phyloP scores from a whole-genome alignment of 2,329 filamentous ascomycete species.

The Orbilia javanica region DNA sequence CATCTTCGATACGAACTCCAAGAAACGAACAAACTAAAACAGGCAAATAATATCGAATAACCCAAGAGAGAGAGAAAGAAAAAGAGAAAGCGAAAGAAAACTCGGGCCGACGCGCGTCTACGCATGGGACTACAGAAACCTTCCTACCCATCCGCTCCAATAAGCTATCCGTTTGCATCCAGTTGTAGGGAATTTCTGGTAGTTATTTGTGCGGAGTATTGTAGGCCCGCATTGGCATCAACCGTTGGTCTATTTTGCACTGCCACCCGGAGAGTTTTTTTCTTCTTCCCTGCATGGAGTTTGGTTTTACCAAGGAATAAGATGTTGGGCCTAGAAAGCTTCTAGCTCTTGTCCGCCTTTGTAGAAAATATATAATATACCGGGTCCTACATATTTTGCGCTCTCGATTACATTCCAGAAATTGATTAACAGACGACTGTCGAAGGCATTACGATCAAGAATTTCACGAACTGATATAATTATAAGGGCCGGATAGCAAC shows the following conservation, averaged over 20 bases:
- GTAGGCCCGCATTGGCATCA: not conserved
- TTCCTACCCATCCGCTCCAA: not conserved
- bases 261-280: slow-evolving; percentile 25
- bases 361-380: no score
- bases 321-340: not conserved
- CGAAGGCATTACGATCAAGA: not conserved
- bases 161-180: not conserved
- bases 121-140: not conserved
- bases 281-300: no score
- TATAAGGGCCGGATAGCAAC: no score
- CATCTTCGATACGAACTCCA: not conserved
- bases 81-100: not conserved
- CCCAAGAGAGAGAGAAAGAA: not conserved
- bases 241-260: not conserved
- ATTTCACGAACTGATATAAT: not conserved
- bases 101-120: not conserved
- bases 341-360: not conserved
- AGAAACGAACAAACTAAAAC: not conserved
- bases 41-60: not conserved
- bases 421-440: not conserved
- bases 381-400: no score
- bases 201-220: not conserved
- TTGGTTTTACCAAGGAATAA: not conserved
- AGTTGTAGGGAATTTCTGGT: not conserved
- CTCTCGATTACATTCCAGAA: no score